Conservation (phyloP, 2,329 filamentous ascomycete species). For the Diaporthe caulivora region DNA sequence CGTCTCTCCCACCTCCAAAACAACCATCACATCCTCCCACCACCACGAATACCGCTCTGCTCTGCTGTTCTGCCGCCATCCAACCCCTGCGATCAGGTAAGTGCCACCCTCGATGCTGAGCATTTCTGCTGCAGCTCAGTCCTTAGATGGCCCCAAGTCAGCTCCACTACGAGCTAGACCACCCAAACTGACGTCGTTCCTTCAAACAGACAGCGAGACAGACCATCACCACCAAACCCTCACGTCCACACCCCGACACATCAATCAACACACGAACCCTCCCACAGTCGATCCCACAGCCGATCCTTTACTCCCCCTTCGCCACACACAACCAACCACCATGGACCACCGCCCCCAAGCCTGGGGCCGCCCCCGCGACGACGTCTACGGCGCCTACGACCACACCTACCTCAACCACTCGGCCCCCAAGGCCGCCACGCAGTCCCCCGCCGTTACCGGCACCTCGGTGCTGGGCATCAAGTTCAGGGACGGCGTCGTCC, state of each 20-base stretch:
- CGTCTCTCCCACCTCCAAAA: not conserved
- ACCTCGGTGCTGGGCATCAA: constrained; percentile 96
- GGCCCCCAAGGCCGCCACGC: constrained; percentile 86
- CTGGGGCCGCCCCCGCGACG: constrained; percentile 89
- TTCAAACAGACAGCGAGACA: constrained; percentile 14
- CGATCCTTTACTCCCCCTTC: not conserved
- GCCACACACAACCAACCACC: constrained; percentile 24
- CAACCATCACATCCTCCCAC: constrained; percentile 4
- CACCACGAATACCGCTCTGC: constrained; percentile 37
- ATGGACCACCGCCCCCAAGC: constrained; percentile 82
- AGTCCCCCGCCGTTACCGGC: constrained; percentile 93
- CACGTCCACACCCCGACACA: not conserved
- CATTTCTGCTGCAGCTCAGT: not conserved
- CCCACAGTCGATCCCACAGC: no score
- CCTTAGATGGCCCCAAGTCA: not conserved
- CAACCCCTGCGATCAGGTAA: not conserved
- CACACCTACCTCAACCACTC: constrained; percentile 81
- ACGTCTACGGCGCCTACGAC: constrained; percentile 96
- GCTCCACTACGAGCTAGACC: constrained; percentile 23
- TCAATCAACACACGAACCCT: not conserved
- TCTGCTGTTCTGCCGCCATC: not conserved
- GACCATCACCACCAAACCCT: not conserved
- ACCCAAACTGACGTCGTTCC: constrained; percentile 33
- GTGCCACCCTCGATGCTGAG: not conserved
- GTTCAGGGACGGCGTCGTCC: constrained; percentile 95